Conservation (phyloP, 192 early-diverging fungal genomes). For the Coemansia sp. region DNA sequence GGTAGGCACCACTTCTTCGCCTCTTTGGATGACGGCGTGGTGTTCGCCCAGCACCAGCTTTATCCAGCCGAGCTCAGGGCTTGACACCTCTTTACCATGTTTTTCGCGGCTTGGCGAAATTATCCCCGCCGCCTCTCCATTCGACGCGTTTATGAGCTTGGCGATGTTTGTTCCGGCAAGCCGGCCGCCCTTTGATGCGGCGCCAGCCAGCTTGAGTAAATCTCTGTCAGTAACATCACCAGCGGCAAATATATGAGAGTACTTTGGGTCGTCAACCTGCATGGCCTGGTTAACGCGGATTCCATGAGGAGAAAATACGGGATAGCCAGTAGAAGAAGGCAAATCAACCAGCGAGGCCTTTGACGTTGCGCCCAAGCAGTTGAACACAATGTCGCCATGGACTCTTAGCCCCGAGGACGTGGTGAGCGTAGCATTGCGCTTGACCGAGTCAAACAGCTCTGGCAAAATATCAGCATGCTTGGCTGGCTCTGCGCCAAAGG, state of each 20-base stretch:
- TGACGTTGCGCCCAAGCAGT: slow-evolving; percentile 28
- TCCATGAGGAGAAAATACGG: slow-evolving; percentile 23
- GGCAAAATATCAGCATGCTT: slow-evolving; percentile 36
- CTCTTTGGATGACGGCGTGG: slow-evolving; percentile 32
- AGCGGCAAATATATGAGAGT: slow-evolving; percentile 67
- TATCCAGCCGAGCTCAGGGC: slow-evolving; percentile 14
- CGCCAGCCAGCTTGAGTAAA: slow-evolving; percentile 32
- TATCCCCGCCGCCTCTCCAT: not conserved
- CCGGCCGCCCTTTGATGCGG: slow-evolving; percentile 21
- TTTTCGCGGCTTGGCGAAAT: not conserved
- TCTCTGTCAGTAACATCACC: slow-evolving; percentile 63
- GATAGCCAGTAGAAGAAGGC: slow-evolving; percentile 22
- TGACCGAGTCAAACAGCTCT: slow-evolving; percentile 45
- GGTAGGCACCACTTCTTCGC: slow-evolving; percentile 23
- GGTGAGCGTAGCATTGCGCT: slow-evolving; percentile 28
- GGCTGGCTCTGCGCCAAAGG: slow-evolving; percentile 11
- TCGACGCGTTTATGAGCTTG: slow-evolving; percentile 17
- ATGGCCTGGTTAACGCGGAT: slow-evolving; percentile 56
- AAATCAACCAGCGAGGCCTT: slow-evolving; percentile 30
- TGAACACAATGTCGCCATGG: slow-evolving; percentile 34
- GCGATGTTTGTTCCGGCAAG: slow-evolving; percentile 30
- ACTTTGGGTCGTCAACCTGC: slow-evolving; percentile 61
- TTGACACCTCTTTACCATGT: not conserved
- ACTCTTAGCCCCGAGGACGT: slow-evolving; percentile 21
- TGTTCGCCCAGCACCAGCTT: slow-evolving; percentile 42